Evolutionary conservation across 1,139 yeast genomes (phyloP).

Genomic region (Suhomyces terraborum): DNA sequence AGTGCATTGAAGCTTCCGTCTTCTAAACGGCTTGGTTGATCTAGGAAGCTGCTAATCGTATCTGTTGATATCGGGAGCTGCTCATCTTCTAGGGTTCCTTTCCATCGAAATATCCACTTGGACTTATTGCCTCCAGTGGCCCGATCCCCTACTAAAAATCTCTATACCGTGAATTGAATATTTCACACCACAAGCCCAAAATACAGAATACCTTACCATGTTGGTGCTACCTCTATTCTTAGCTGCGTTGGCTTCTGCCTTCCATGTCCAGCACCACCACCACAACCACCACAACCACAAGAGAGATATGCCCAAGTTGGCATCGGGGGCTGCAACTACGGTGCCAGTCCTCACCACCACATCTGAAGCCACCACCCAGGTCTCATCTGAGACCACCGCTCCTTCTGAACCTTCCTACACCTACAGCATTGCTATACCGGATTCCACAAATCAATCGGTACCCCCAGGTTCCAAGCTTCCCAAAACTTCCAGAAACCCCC

Average conservation of each 20-base stretch:
- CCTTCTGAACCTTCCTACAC: slow-evolving; percentile 18
- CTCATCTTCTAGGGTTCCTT: too few species aligned
- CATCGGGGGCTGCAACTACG: not conserved
- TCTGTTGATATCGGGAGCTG: too few species aligned
- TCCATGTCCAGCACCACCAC: slow-evolving; percentile 4
- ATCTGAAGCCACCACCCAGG: not conserved
- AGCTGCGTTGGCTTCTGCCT: not conserved
- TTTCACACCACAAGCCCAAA: not conserved
- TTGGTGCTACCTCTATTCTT: not conserved
- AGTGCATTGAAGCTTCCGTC: too few species aligned
- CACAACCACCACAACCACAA: slow-evolving; percentile 8
- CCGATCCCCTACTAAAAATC: too few species aligned
- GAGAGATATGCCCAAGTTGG: slow-evolving; percentile 6
- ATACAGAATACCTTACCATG: not conserved
- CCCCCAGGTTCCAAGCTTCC: not conserved
- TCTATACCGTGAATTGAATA: too few species aligned
- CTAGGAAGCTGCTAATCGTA: too few species aligned
- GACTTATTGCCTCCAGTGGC: too few species aligned
- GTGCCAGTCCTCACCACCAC: not conserved
- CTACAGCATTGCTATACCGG: slow-evolving; percentile 21
- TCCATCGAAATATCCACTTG: too few species aligned
- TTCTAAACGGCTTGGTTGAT: too few species aligned
- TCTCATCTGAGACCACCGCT: not conserved
- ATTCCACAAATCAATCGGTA: slow-evolving; percentile 1
- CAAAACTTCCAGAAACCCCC: slow-evolving; percentile 35